Base-by-base conservation (phyloP, 2,329 filamentous ascomycete genomes). In the Alternaria ventricosa region DNA sequence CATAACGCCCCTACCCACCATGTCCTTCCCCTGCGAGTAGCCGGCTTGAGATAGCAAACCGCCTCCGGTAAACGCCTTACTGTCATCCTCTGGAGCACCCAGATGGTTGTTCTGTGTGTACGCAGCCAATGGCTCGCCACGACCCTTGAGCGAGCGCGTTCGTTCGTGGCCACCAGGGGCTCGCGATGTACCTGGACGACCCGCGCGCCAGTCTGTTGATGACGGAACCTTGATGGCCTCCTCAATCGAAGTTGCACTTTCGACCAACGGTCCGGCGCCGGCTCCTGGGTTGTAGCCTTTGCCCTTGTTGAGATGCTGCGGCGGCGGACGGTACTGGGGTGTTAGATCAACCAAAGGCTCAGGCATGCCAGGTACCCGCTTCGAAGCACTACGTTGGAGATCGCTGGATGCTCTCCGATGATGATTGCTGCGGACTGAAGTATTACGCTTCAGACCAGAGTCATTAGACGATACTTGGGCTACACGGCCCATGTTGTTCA, bases 291-390 rank as follows among this genome's bases (percentile, higher is more conserved):
- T 65, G 71, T 77, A 82, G 5, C 87, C 88, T 61, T 84, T 85
- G 9, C 87, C 87, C 63, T 85, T 85, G 15, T 85, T 83, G 53
- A 82, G 79, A 72, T 85, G 85, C 76, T 90, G 84, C 18, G 89
- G 89, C 7, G 89, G 85, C 65, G 91, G 89, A 54, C 86, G 84
- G 72, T 90, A 91, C 53, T 84, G 83, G 0, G 89, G 88, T 0
- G 88, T 89, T 44, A 93, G 84, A 71, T 92, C 91, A 28, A 94
- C 80, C 6, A 94, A 83, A 2, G 91, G 90, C 65, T 88, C 88
- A 3, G 84, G 84, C 70, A 78, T 81, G 9, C 68, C 71, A 30
- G 71, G 72, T 23, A 78, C 75, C 7, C 78, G 77, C 51, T 74
- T 79, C 2, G 86, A 87, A n/a, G 77, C 78, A n/a, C 82, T 82